Base-by-base conservation (phyloP, 495 filamentous ascomycete genomes). In the Sordaria brevicollis region DNA sequence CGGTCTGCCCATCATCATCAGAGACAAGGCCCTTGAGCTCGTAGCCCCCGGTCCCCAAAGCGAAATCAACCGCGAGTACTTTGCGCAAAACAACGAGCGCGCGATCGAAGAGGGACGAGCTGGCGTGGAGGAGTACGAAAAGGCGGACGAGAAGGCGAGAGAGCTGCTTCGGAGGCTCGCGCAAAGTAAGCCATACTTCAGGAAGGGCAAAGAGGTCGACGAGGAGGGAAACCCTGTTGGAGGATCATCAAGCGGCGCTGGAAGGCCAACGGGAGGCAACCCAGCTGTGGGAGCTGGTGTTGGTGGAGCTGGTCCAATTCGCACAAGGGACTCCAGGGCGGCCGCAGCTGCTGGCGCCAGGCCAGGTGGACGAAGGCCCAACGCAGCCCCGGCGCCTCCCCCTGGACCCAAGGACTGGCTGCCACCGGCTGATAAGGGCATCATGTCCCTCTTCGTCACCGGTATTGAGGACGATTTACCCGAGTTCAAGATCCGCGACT, bases 1-100 rank as follows among this genome's bases (percentile, higher is more conserved):
- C 79, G 95, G 96, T 67, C 81, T 99, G 37, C 95, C 96, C 25
- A 96, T 97, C 75, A 89, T 91, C 57, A 90, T 99, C 65, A 89
- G 95, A 72, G 95, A 99, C 83, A 94, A 95, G n/a, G 95, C 95
- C 2, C 86, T 99, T 66, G 97, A 97, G 83, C 94, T 99, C 87
- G 91, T 97, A 21, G 93, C 93, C 11, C 93, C 94, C 1, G 95
- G 95, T 2, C 95, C 95, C 3, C 85, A 91, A 71, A 95, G 92
- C 80, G 89, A 89, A 34, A 90, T 98, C 77, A 99, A 99, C 81
- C 86, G 95, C 73, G 93, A 99, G 83, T 99, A 93, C 81, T 99
- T 95, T 79, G 95, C 95, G 10, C 95, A 99, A 78, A 92, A 97
- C 73, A 92, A 98, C 79, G 96, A 99, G 83, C 90, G 89, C 78